Conservation (phyloP, 2,329 filamentous ascomycete species). For the Byssoonygena ceratinophila region DNA sequence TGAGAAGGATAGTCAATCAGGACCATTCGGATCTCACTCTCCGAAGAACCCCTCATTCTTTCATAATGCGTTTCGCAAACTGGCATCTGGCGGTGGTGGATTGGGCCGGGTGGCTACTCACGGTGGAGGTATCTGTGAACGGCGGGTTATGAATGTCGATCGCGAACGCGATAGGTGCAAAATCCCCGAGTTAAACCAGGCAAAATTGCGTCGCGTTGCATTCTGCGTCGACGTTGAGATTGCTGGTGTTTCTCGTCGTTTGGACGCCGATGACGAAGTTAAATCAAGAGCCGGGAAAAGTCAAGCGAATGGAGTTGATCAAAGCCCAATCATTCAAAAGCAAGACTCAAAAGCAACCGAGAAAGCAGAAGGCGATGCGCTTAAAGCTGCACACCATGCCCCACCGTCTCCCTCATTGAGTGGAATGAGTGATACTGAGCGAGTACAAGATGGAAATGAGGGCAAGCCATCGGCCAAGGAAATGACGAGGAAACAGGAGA, state of each 20-base stretch:
- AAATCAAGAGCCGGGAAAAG: constrained; percentile 22
- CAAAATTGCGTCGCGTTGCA: constrained; percentile 74
- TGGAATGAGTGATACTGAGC: constrained; percentile 18
- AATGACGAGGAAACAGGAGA: constrained; percentile 71
- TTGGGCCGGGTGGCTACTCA: constrained; percentile 45
- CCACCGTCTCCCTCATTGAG: constrained; percentile 8
- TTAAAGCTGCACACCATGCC: constrained; percentile 52
- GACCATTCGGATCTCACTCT: constrained; percentile 48
- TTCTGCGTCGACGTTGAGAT: constrained; percentile 98
- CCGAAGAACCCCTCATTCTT: constrained; percentile 66
- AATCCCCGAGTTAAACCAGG: constrained; percentile 65
- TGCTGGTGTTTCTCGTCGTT: constrained; percentile 71
- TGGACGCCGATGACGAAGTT: constrained; percentile 46
- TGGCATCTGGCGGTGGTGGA: constrained; percentile 51
- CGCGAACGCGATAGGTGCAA: constrained; percentile 65
- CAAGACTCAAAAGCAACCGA: constrained; percentile 28
- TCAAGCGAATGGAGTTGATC: constrained; percentile 2
- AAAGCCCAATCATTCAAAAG: constrained; percentile 6
- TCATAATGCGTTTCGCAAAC: constrained; percentile 65
- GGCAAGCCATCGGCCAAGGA: constrained; percentile 28
- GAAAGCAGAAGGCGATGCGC: constrained; percentile 61
- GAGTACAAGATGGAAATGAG: constrained; percentile 18
- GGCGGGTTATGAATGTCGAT: constrained; percentile 77
- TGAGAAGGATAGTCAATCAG: constrained; percentile 31
- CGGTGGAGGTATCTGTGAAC: constrained; percentile 48